Percentiles rank a stretch among this genome's conserved stretches.
Conservation (phyloP, 805 yeast species). For the Yarrowia sp. region DNA sequence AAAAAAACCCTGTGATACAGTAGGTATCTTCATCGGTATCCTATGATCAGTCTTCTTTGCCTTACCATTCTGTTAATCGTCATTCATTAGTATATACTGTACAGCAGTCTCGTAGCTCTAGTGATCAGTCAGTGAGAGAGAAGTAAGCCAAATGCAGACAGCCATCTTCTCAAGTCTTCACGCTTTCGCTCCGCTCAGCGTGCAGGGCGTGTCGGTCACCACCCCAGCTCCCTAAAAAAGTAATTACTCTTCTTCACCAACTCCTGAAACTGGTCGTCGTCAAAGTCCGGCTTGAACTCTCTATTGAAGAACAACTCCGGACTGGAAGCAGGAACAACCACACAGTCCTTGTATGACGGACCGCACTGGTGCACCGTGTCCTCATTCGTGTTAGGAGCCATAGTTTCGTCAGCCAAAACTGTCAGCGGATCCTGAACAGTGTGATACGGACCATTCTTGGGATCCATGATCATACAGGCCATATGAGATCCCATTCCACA, state of each 20-base stretch:
- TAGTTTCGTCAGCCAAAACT: not conserved
- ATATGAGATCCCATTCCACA: conserved; percentile 4
- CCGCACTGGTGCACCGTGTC: conserved; percentile 10
- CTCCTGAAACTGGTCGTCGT: conserved; percentile 1
- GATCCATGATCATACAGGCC: conserved; percentile 8
- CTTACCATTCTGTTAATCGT: too few species aligned
- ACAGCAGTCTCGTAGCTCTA: too few species aligned
- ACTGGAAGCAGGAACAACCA: not conserved
- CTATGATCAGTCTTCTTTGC: too few species aligned
- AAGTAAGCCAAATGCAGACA: too few species aligned
- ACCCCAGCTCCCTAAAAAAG: not conserved
- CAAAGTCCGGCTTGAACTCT: not conserved
- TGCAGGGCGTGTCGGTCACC: too few species aligned
- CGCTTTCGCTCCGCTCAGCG: too few species aligned
- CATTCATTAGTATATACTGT: too few species aligned
- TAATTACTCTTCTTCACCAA: not conserved
- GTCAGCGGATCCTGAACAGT: not conserved
- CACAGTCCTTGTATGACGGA: conserved; percentile 15
- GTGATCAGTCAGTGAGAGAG: too few species aligned
- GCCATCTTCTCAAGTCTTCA: too few species aligned
- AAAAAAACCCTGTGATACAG: too few species aligned
- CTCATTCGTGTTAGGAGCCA: conserved; percentile 5
- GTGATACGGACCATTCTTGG: conserved; percentile 14
- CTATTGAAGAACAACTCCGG: not conserved
- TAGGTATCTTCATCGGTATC: too few species aligned